phyloP scores from a whole-genome alignment of 345 rosid species.

The Eutrema japonicum region DNA sequence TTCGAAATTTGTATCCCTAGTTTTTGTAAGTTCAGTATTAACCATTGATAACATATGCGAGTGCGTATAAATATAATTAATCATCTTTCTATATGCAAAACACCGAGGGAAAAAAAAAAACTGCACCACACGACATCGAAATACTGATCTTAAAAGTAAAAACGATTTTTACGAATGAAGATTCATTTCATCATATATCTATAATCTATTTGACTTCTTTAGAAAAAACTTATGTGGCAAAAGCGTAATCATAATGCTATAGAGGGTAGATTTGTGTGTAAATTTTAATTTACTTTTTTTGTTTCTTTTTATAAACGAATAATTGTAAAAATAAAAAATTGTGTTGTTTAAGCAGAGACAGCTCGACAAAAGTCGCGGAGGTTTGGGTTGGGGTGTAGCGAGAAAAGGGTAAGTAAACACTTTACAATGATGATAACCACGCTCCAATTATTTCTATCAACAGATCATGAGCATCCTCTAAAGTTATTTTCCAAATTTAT shows the following conservation, averaged over 20 bases:
- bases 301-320: constrained; percentile 4
- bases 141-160: neutral
- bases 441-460: constrained; percentile 43
- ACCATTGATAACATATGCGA: neutral
- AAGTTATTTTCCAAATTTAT: constrained; percentile 39
- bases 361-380: constrained; percentile 42
- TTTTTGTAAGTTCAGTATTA: neutral
- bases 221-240: neutral
- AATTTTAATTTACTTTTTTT: neutral
- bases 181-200: constrained; percentile 18
- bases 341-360: constrained; percentile 33
- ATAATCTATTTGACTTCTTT: constrained; percentile 14
- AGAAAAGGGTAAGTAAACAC: constrained; percentile 44
- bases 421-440: constrained; percentile 49
- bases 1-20: neutral
- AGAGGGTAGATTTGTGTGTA: constrained; percentile 1
- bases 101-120: neutral
- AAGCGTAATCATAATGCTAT: neutral
- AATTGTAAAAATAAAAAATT: neutral
- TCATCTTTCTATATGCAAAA: neutral
- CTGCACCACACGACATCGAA: neutral
- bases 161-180: neutral
- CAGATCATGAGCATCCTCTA: constrained; percentile 36
- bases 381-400: constrained; percentile 42
- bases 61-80: neutral